These are phyloP conservation scores for Microdochium bolleyi DNA, from an alignment of 2,329 filamentous ascomycete genomes.

Conservation along the genomic window DNA sequence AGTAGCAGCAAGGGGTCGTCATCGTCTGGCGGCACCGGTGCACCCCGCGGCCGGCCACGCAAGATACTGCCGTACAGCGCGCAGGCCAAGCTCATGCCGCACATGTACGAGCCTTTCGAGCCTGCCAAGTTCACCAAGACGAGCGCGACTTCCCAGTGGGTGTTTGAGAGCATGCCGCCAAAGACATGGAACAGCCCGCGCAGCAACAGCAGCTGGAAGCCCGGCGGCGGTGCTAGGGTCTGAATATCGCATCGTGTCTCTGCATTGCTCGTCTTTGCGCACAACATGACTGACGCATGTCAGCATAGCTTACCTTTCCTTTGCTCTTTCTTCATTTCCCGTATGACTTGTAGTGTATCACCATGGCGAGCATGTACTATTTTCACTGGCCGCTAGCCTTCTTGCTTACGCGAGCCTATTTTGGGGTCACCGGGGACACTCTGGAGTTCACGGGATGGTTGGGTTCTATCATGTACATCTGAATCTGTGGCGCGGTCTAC, in stretches of 20 bases:
- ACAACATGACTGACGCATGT: too few relatives aligned
- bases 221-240: background rate
- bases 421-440: too few relatives aligned
- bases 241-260: background rate
- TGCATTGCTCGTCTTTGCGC: too few relatives aligned
- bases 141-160: constrained; percentile 12
- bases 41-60: constrained; percentile 3
- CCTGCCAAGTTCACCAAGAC: constrained; percentile 22
- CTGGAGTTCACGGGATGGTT: too few relatives aligned
- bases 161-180: constrained; percentile 16
- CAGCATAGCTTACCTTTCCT: background rate
- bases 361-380: background rate
- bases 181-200: background rate
- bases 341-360: background rate
- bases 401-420: too few relatives aligned
- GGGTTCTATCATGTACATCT: too few relatives aligned
- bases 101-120: constrained; percentile 27
- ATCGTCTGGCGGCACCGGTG: background rate
- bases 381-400: background rate
- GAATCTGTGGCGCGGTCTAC: too few relatives aligned
- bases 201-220: background rate
- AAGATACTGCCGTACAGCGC: constrained; percentile 27
- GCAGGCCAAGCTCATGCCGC: constrained; percentile 25
- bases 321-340: background rate
- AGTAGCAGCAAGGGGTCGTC: background rate